Percentiles rank a stretch among this genome's conserved stretches.
Conservation (phyloP, 1,284 basidiomycete genomes). For the Porodaedalea pini region DNA sequence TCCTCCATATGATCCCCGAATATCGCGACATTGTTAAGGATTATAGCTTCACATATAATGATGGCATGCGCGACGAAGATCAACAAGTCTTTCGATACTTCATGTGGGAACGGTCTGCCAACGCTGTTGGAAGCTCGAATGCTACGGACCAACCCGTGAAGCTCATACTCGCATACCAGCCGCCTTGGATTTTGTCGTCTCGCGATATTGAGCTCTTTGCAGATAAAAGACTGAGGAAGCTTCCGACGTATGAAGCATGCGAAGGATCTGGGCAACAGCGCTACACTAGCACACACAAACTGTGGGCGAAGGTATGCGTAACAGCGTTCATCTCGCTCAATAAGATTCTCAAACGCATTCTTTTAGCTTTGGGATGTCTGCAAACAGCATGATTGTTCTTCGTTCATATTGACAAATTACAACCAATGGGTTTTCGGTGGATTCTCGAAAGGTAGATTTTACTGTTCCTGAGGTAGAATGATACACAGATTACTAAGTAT, state of each 20-base stretch:
- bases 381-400: slow-evolving; percentile 45
- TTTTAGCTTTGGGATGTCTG: slow-evolving; percentile 66
- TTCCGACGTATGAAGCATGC: slow-evolving; percentile 21
- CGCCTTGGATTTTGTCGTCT: slow-evolving; percentile 59
- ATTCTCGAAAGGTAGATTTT: slow-evolving; percentile 52
- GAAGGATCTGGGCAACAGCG: slow-evolving; percentile 1
- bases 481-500: not conserved
- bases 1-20: slow-evolving; percentile 42
- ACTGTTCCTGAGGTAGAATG: slow-evolving; percentile 6
- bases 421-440: slow-evolving; percentile 68
- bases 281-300: slow-evolving; percentile 40
- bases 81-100: slow-evolving; percentile 42
- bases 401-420: slow-evolving; percentile 68
- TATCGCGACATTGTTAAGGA: slow-evolving; percentile 36
- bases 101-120: slow-evolving; percentile 42
- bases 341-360: not conserved
- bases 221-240: slow-evolving; percentile 33
- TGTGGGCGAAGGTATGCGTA: slow-evolving; percentile 62
- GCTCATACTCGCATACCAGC: slow-evolving; percentile 54
- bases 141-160: slow-evolving; percentile 32
- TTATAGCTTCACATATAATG: slow-evolving; percentile 40
- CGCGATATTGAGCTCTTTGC: slow-evolving; percentile 55
- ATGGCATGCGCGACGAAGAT: slow-evolving; percentile 38
- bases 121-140: slow-evolving; percentile 17
- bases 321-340: not conserved